Base-by-base conservation (phyloP, 441 rosid genomes). In the Isatis lusitanica region DNA sequence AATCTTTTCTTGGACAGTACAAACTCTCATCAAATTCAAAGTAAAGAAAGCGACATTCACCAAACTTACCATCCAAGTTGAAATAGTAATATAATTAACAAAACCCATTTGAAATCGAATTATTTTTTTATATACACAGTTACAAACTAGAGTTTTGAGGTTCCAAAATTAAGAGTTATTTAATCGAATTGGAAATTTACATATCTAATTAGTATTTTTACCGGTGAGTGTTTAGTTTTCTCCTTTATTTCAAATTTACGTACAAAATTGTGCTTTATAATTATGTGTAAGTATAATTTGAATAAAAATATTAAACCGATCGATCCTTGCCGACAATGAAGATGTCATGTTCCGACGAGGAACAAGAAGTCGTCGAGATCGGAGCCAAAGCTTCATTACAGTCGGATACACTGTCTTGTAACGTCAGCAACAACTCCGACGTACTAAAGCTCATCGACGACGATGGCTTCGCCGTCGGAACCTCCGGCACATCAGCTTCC, bases 351-450 rank as follows among this genome's bases (percentile, higher is more conserved):
- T 90, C 94, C 0, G 99, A 87, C 1, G 97, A 90, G 51, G 96
- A 86, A 60, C 81, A 80, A 24, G 96, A 89, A 47, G 90, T 46
- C 7, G 81, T 79, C 6, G 80, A 77, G 47, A 66, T 31, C 31
- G 80, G 80, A 39, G 71, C 81, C 67, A 80, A 76, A 80, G 79
- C 70, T 60, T 72, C 99, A 33, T 93, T 87, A 63, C 86, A 91
- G 63, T 95, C 99, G 0, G 99, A 95, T 5, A 86, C 88, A 63
- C 92, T 95, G 79, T 95, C 99, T 51, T 93, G 98, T 81, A 95
- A 76, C 48, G 85, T 90, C 68, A 86, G 66, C 79, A 95, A 68
- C 31, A 95, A 83, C 69, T 93, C 87, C 5, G 99, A 90, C 11
- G 96, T 91, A 70, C 87, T 95, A 70, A 92, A 92, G 66, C 85